Evolutionary conservation across 2,329 filamentous ascomycete species (phyloP), one percentile per base, ranked within the genome.

Genomic region (Stemphylium vesicarium): DNA sequence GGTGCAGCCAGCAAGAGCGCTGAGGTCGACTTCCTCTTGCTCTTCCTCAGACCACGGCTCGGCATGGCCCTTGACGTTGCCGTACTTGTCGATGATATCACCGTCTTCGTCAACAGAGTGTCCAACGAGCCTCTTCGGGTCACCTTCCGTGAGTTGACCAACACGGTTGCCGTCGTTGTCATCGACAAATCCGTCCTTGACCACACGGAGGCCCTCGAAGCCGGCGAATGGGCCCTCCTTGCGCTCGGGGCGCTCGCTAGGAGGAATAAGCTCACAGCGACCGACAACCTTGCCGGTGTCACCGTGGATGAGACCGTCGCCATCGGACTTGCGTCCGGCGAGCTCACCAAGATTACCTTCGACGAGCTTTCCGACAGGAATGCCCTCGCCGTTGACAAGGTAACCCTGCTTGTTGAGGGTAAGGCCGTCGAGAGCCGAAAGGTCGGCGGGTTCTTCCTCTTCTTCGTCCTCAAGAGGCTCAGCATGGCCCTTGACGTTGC

Each of bases 71-170:
- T 84, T 84, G 62, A 83, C 79, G 56, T 84, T 85, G 53, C 84
- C 86, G 69, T 91, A 92, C 73, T 86, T 87, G 79, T 95, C 91
- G 51, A 90, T 81, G 29, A 96, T 86, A 53, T 95, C 91, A 33
- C 91, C 91, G 60, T 96, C 91, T 58, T 91, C 88, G 53, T 95
- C 91, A 15, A 95, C 91, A 8, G 81, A 68, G 41, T 90, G 88
- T 13, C 91, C 91, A 33, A 88, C 85, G 1, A 96, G 82, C 46
- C 81, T 79, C 81, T 91, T 92, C 32, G 83, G 73, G 50, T 96
- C 89, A 2, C 91, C 91, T 41, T 86, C 84, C 3, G 84, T 80
- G 35, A 94, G 82, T 37, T 88, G 81, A 18, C 91, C 91, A 42
- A 95, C 89, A 20, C 89, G 81, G 59, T 90, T 86, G 32, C 89